Evolutionary conservation across 495 filamentous ascomycete species (phyloP).

Genomic region (Chaetomium tenue): DNA sequence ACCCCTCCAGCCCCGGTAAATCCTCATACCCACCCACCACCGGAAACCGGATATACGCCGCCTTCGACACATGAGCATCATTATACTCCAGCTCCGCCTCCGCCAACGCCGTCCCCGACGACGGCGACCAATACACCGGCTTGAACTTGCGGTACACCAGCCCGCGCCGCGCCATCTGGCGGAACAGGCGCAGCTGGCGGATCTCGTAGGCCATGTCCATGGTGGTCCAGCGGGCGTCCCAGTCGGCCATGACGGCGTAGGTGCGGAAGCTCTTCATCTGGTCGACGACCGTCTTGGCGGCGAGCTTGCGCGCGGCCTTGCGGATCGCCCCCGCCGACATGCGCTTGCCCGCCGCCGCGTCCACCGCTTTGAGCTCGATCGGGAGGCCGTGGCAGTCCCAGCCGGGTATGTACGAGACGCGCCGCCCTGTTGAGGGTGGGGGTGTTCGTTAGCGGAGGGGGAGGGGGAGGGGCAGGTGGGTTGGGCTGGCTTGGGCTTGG

Average conservation of each 20-base stretch:
- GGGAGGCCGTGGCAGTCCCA: conserved; percentile 99
- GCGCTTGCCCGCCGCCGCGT: conserved; percentile 41
- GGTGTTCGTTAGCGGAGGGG: not conserved
- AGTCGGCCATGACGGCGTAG: conserved; percentile 92
- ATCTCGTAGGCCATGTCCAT: conserved; percentile 89
- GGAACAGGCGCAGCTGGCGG: conserved; percentile 79
- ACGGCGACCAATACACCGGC: conserved; percentile 96
- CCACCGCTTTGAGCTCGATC: conserved; percentile 96
- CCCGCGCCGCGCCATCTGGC: conserved; percentile 76
- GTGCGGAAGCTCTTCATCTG: conserved; percentile 81
- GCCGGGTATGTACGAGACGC: conserved; percentile 83
- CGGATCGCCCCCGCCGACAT: conserved; percentile 55
- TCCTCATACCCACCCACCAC: conserved; percentile 53
- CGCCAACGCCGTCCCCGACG: conserved; percentile 83
- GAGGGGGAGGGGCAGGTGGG: not conserved
- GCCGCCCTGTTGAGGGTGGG: too few species aligned
- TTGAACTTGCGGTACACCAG: conserved; percentile 85
- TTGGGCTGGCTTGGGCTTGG: not conserved
- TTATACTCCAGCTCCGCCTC: conserved; percentile 97
- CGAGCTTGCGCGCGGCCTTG: conserved; percentile 69
- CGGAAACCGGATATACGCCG: conserved; percentile 80
- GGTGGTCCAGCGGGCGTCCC: conserved; percentile 87
- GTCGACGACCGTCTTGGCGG: conserved; percentile 66
- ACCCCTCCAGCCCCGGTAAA: conserved; percentile 36
- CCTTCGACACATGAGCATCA: conserved; percentile 73